Percentiles rank a stretch among this genome's conserved stretches.
phyloP scores from a whole-genome alignment of 768 basidiomycete genomes.

The Pulveroboletus frians region DNA sequence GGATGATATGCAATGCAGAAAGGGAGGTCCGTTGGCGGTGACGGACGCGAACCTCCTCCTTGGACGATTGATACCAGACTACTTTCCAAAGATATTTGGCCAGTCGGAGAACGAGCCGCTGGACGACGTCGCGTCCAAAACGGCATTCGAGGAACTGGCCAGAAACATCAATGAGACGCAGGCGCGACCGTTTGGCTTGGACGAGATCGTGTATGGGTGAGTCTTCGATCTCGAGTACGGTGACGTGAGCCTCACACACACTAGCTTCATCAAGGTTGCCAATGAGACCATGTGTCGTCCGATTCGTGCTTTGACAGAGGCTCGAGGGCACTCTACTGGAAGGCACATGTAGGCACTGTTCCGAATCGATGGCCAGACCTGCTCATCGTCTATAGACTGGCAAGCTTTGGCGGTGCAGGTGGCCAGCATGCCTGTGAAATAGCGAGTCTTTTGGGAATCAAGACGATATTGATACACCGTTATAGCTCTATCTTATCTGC shows the following conservation, averaged over 20 bases:
- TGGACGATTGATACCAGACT: conserved; percentile 82
- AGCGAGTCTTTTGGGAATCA: conserved; percentile 79
- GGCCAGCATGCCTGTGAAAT: conserved; percentile 95
- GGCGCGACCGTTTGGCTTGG: conserved; percentile 56
- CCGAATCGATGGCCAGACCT: background rate
- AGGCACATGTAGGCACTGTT: conserved; percentile 52
- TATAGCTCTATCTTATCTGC: conserved; percentile 93
- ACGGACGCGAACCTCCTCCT: conserved; percentile 92
- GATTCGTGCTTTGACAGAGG: conserved; percentile 87
- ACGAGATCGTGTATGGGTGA: conserved; percentile 88
- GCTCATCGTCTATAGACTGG: conserved; percentile 44
- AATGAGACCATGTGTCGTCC: conserved; percentile 97
- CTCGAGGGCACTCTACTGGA: conserved; percentile 75
- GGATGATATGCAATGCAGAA: conserved; percentile 39
- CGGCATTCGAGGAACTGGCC: conserved; percentile 63
- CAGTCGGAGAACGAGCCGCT: conserved; percentile 81
- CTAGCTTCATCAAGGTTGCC: conserved; percentile 89
- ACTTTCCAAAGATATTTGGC: conserved; percentile 95
- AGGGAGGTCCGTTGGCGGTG: conserved; percentile 86
- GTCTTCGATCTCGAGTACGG: conserved; percentile 13
- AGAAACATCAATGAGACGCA: conserved; percentile 65
- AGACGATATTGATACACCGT: conserved; percentile 81
- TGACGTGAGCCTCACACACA: background rate
- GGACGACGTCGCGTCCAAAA: conserved; percentile 64
- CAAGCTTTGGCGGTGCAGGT: conserved; percentile 86